Evolutionary conservation across 2,329 filamentous ascomycete species (phyloP), one percentile per base, ranked within the genome.

Genomic region (Aspergillus versicolor): DNA sequence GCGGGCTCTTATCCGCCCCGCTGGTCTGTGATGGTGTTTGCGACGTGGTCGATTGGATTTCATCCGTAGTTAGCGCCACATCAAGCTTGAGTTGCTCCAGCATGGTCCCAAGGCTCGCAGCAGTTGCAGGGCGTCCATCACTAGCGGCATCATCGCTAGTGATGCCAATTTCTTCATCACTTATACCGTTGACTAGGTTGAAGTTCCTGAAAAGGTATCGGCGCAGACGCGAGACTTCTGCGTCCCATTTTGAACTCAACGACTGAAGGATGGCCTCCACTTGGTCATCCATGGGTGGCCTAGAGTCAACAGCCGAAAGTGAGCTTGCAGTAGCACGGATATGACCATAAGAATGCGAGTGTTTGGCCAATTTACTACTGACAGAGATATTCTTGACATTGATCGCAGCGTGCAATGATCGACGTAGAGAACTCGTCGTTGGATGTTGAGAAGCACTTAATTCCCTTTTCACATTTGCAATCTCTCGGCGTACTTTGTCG

Each of bases 401-500:
- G 50, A 78, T 73, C 15, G 74, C 75, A 19, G 72, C 75, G 52
- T 75, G 72, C 11, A 79, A 54, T 4, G 76, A 77, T 34, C 77
- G 75, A 49, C 76, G 77, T 46, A 81, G 69, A 5, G 76, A 75
- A 21, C 67, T 74, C 7, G 70, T 66, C 5, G 73, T 67, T 13
- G 73, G 73, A 30, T 55, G 62, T 32, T 71, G 67, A 12, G 65
- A 61, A n/a, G 63, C 56, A 56, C 54, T 64, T 9, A 61, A 52
- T 37, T 81, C 78, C 51, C 78, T 76, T 64, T 72, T 73, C 24
- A 83, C 77, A 30, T 76, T 77, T 61, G 82, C 82, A 47, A 84
- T 78, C 63, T 85, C 81, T 46, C 81, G 77, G 56, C 82, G 80
- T 3, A 84, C 81, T 61, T 78, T 82, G 59, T 85, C 84, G 57